Evolutionary conservation across 1,284 basidiomycete genomes (phyloP).

Genomic region (Austropuccinia psidii): DNA sequence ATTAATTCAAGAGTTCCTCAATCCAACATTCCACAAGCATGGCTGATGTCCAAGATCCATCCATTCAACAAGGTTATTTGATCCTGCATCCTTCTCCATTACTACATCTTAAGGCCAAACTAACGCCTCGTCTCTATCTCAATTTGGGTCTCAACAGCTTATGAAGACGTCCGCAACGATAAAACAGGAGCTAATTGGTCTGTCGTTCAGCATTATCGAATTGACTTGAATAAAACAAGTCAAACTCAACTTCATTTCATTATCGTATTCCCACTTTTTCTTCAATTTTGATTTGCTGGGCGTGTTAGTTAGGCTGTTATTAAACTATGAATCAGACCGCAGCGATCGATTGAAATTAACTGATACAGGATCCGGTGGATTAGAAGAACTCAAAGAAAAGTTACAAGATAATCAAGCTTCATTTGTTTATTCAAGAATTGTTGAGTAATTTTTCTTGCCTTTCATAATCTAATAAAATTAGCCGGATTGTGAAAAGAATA

Average conservation of each 20-base stretch:
- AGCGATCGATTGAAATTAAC: constrained; percentile 73
- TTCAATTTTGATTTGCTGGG: too few relatives aligned
- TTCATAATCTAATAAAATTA: too few relatives aligned
- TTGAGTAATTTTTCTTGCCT: not conserved
- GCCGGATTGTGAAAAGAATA: too few relatives aligned
- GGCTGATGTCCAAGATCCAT: constrained; percentile 72
- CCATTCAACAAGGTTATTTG: constrained; percentile 60
- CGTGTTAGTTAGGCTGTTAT: constrained; percentile 24
- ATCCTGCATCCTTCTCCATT: not conserved
- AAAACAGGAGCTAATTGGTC: constrained; percentile 78
- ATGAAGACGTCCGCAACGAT: constrained; percentile 71
- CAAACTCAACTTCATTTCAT: too few relatives aligned
- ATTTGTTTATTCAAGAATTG: constrained; percentile 70
- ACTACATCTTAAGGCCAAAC: too few relatives aligned
- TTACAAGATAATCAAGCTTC: constrained; percentile 68
- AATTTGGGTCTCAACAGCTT: constrained; percentile 61
- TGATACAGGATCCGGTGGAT: constrained; percentile 66
- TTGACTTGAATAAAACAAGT: too few relatives aligned
- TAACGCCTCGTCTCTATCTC: too few relatives aligned
- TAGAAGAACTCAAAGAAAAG: constrained; percentile 64
- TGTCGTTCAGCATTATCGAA: constrained; percentile 52
- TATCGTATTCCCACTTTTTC: too few relatives aligned
- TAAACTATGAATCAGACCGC: constrained; percentile 55
- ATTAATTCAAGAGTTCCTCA: not conserved
- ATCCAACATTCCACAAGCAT: constrained; percentile 52